phyloP scores from a whole-genome alignment of 768 basidiomycete genomes.

The Tricholoma terreum region DNA sequence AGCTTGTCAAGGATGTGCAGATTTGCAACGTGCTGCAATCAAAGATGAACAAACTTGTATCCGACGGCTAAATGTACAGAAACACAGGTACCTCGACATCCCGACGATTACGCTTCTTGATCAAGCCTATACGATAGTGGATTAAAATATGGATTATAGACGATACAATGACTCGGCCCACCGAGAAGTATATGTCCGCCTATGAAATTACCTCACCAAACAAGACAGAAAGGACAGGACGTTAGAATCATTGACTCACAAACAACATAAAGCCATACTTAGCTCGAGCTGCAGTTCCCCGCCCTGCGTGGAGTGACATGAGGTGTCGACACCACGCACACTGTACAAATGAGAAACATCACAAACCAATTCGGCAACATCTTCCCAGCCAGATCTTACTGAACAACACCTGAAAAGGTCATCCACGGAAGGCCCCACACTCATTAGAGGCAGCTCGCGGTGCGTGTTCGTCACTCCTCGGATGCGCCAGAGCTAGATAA shows the following conservation, averaged over 20 bases:
- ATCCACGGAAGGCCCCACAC: conserved; percentile 86
- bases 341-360: not conserved
- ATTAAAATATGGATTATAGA: not conserved
- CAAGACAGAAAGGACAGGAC: not conserved
- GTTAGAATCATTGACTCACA: not conserved
- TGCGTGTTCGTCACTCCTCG: conserved; percentile 77
- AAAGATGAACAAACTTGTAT: not conserved
- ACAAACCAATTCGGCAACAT: conserved; percentile 83
- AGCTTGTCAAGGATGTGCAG: conserved; percentile 69
- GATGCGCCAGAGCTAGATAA: conserved; percentile 75
- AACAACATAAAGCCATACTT: conserved; percentile 2
- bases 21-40: conserved; percentile 66
- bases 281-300: conserved; percentile 90
- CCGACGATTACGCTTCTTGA: conserved; percentile 98
- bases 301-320: conserved; percentile 39
- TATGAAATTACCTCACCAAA: conserved; percentile 62
- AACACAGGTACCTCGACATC: conserved; percentile 59
- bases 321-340: not conserved
- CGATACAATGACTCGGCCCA: conserved; percentile 16
- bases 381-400: conserved; percentile 57
- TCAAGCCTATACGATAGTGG: conserved; percentile 49
- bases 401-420: conserved; percentile 86
- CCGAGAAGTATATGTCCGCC: conserved; percentile 95
- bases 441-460: conserved; percentile 83
- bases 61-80: not conserved